A percentile compares a stretch with the other conserved stretches of the same genome.
These are phyloP conservation scores for Collybia mongolica DNA, from an alignment of 768 basidiomycete species.

Conservation along the genomic window DNA sequence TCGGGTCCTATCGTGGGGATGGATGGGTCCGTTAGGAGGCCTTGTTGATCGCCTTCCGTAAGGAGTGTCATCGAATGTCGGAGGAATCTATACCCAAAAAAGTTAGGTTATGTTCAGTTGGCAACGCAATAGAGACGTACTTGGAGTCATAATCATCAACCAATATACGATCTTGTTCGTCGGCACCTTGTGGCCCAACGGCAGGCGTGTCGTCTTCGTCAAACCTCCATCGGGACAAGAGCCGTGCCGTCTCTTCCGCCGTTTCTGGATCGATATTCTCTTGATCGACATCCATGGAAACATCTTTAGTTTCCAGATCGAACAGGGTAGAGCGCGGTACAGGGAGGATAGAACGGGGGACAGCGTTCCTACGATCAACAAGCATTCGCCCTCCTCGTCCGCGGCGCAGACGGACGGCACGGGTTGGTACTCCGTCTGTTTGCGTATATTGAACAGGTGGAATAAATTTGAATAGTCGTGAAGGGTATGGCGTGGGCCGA, in stretches of 20 bases:
- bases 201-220: constrained; percentile 63
- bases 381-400: constrained; percentile 82
- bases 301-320: constrained; percentile 18
- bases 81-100: constrained; percentile 41
- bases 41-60: constrained; percentile 51
- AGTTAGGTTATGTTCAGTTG: not conserved
- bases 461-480: constrained; percentile 67
- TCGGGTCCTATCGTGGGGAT: constrained; percentile 41
- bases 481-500: constrained; percentile 51
- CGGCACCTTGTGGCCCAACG: constrained; percentile 54
- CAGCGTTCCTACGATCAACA: constrained; percentile 64
- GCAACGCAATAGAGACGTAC: constrained; percentile 26
- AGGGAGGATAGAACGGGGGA: constrained; percentile 17
- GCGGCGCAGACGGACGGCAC: constrained; percentile 67
- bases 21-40: constrained; percentile 49
- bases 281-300: constrained; percentile 32
- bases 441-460: constrained; percentile 34
- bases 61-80: constrained; percentile 56
- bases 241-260: constrained; percentile 29
- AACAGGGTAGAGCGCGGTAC: constrained; percentile 27
- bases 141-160: constrained; percentile 67
- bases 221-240: constrained; percentile 60
- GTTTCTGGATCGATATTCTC: constrained; percentile 23
- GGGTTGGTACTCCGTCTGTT: constrained; percentile 24
- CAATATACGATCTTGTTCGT: constrained; percentile 68